Evolutionary conservation across 23 red algal genomes (phyloP), one percentile per base, ranked within the genome.

Genomic region (Gracilariopsis chorda): DNA sequence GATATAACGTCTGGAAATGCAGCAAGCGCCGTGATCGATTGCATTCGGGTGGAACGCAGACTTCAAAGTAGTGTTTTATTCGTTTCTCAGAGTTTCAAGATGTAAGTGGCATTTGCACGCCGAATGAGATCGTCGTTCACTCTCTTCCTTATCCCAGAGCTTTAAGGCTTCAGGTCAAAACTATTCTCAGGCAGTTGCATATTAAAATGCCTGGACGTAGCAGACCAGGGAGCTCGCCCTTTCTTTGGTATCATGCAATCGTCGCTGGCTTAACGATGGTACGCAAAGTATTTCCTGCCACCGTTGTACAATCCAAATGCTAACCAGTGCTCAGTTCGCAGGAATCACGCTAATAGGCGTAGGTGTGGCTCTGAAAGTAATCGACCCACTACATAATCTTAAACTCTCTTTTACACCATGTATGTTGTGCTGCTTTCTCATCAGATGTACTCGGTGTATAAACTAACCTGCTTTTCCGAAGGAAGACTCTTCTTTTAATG

Each of bases 211-310:
- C 72, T 33, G 16, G 45, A 49, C 24, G 27, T 5, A 23, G 35
- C 1, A 3, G 12, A 53, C 3, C 14, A 33, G 19, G 48, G 24
- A 53, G 25, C 21, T 55, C 44, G 16, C 23, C 72, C 3, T 20
- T 49, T 28, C 29, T 77, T 20, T 77, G 72, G 72, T 49, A 52
- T 13, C 72, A 77, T 55, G 72, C 72, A 43, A 28, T 77, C 44
- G 72, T 77, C 51, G 44, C 72, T 35, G 72, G 72, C 9, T 77
- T 52, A 3, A 52, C 72, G 29, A 77, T 77, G 72, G 72, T 77
- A 77, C 45, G 72, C 4, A 77, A 53, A 13, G 49, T 14, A 53
- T 53, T 6, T 36, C 29, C 43, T 7, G 29, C 72, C 3, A 32
- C 1, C 13, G 20, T 14, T 20, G 20, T 13, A 13, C 49, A 53